Evolutionary conservation across 768 basidiomycete species (phyloP).

Genomic region (Lactarius sanguifluus): DNA sequence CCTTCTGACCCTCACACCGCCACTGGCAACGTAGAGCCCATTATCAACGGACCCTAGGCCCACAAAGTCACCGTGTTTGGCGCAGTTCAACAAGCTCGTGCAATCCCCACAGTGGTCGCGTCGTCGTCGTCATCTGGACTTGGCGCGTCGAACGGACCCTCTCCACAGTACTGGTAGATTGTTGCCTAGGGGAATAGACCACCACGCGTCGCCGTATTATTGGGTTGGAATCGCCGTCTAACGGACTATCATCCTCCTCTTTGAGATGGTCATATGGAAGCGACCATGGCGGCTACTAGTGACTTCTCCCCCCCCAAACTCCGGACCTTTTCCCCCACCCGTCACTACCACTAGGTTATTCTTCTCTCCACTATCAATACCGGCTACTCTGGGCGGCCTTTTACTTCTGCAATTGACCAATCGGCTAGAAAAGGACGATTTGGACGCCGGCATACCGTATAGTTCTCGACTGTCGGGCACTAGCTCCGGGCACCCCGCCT

Average conservation of each 20-base stretch:
- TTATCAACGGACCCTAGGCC: constrained; percentile 34
- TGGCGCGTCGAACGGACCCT: constrained; percentile 74
- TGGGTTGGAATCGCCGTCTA: neutral
- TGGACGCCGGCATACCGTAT: too few species aligned
- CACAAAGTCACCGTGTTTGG: constrained; percentile 33
- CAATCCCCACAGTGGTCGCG: constrained; percentile 47
- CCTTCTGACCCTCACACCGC: constrained; percentile 41
- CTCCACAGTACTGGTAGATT: constrained; percentile 57
- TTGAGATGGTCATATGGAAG: constrained; percentile 29
- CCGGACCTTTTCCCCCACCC: too few species aligned
- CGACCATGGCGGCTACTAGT: too few species aligned
- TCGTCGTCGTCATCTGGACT: constrained; percentile 74
- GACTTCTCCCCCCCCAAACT: too few species aligned
- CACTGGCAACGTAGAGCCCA: constrained; percentile 39
- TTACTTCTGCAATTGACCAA: too few species aligned
- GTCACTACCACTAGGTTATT: too few species aligned
- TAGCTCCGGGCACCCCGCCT: too few species aligned
- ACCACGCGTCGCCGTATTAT: neutral
- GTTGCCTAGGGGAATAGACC: constrained; percentile 27
- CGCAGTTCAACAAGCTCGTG: constrained; percentile 32
- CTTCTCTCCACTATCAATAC: too few species aligned
- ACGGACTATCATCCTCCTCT: constrained; percentile 20
- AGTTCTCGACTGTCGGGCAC: too few species aligned
- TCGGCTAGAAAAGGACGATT: too few species aligned
- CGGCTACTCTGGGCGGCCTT: too few species aligned